A percentile compares a stretch with the other conserved stretches of the same genome.
These are phyloP conservation scores for Dentipellis sp. DNA, from an alignment of 768 basidiomycete species.

Conservation along the genomic window DNA sequence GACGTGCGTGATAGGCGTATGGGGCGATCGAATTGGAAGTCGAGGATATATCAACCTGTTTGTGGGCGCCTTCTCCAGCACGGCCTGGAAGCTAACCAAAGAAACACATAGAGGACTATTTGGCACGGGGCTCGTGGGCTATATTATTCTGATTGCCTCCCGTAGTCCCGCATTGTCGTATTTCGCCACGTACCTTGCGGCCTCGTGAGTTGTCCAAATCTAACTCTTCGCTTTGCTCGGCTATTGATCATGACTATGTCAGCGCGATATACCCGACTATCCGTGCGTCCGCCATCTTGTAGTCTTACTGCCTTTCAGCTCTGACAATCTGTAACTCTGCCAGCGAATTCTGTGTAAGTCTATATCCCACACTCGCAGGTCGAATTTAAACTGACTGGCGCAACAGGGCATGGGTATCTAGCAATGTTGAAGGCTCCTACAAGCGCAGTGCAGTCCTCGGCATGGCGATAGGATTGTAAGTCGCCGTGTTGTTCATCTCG, in stretches of 20 bases:
- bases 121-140: slow-evolving; percentile 40
- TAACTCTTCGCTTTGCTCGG: no score
- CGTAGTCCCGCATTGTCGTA: slow-evolving; percentile 56
- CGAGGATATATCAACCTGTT: slow-evolving; percentile 56
- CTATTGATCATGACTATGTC: no score
- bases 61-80: slow-evolving; percentile 15
- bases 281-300: slow-evolving; percentile 24
- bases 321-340: not conserved
- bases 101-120: slow-evolving; percentile 5
- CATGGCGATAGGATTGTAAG: slow-evolving; percentile 53
- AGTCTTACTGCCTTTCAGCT: not conserved
- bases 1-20: slow-evolving; percentile 53
- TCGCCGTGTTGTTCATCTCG: not conserved
- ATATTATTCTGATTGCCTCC: slow-evolving; percentile 58
- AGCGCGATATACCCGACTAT: slow-evolving; percentile 40
- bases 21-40: slow-evolving; percentile 51
- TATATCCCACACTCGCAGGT: not conserved
- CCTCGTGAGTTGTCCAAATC: slow-evolving; percentile 40
- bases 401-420: slow-evolving; percentile 57
- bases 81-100: not conserved
- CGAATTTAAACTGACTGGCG: slow-evolving; percentile 2
- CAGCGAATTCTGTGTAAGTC: slow-evolving; percentile 38
- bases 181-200: slow-evolving; percentile 63
- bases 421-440: slow-evolving; percentile 66
- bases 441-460: slow-evolving; percentile 64